A percentile compares a stretch with the other conserved stretches of the same genome.
phyloP scores from a whole-genome alignment of 495 filamentous ascomycete species.

The Terfezia claveryi region DNA sequence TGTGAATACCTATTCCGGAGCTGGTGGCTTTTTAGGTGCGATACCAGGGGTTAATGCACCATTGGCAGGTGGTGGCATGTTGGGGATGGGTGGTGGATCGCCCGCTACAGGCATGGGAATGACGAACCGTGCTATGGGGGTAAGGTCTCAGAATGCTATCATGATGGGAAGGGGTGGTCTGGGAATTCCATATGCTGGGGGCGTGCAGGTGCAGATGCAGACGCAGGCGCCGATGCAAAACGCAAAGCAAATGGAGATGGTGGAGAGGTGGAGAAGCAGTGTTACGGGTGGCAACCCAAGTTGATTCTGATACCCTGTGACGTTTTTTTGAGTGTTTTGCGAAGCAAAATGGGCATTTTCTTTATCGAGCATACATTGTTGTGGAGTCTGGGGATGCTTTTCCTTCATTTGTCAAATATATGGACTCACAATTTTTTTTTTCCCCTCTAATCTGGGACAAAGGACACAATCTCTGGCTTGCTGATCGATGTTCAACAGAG shows the following conservation, averaged over 20 bases:
- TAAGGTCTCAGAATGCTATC: slow-evolving; percentile 11
- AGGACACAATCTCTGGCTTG: too few relatives aligned
- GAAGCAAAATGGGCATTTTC: too few relatives aligned
- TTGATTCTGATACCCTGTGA: too few relatives aligned
- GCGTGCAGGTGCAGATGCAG: slow-evolving; percentile 1
- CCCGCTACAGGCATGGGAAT: slow-evolving; percentile 11
- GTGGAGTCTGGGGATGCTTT: too few relatives aligned
- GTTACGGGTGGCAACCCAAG: slow-evolving; percentile 25
- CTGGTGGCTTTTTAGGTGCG: slow-evolving; percentile 11
- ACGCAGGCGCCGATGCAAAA: slow-evolving; percentile 23
- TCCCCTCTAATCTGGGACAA: too few relatives aligned
- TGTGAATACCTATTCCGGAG: slow-evolving; percentile 4
- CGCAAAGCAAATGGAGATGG: slow-evolving; percentile 44
- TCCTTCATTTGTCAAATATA: too few relatives aligned
- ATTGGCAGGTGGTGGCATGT: slow-evolving; percentile 8
- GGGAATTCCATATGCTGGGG: neutral
- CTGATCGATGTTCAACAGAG: too few relatives aligned
- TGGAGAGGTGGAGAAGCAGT: slow-evolving; percentile 80
- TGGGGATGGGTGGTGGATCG: slow-evolving; percentile 9
- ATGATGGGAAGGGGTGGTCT: slow-evolving; percentile 5
- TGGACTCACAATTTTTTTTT: too few relatives aligned
- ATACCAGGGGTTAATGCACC: slow-evolving; percentile 14
- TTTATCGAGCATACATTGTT: too few relatives aligned
- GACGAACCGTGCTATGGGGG: neutral
- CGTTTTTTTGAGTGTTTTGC: too few relatives aligned